Evolutionary conservation across 208 protist genomes (phyloP).

Genomic region (Tritrichomonas foetus): DNA sequence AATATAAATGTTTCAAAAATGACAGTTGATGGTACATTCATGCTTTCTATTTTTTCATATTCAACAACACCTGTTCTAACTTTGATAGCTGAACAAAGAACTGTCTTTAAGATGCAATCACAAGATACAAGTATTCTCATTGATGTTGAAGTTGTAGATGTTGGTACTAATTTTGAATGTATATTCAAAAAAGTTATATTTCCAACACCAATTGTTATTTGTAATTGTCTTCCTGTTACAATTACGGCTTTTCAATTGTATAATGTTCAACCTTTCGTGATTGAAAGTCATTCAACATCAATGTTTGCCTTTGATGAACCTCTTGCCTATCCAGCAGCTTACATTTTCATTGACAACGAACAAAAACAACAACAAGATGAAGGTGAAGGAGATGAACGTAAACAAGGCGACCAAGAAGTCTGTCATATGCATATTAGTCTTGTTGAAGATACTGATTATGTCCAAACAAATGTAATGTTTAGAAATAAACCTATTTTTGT

Average conservation of each 20-base stretch:
- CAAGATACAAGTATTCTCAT: not conserved
- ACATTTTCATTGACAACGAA: not conserved
- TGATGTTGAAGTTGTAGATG: not conserved
- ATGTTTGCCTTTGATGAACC: conserved; percentile 14
- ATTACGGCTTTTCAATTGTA: not conserved
- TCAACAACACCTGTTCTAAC: not conserved
- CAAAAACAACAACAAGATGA: too few relatives aligned
- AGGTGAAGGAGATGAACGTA: too few relatives aligned
- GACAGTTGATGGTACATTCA: not conserved
- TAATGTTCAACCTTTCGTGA: not conserved
- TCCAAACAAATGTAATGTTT: not conserved
- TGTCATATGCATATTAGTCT: not conserved
- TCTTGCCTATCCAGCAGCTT: not conserved
- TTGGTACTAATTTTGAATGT: not conserved
- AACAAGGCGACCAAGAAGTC: too few relatives aligned
- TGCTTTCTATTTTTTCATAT: not conserved
- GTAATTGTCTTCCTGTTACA: not conserved
- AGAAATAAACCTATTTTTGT: not conserved
- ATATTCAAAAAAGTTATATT: not conserved
- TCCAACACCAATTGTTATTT: not conserved
- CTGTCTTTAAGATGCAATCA: not conserved
- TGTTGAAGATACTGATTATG: not conserved
- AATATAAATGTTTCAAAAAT: not conserved
- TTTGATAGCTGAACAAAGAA: not conserved
- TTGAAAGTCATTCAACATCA: conserved; percentile 10